phyloP scores from a whole-genome alignment of 2,329 filamentous ascomycete genomes.

The Gliomastix tumulicola region DNA sequence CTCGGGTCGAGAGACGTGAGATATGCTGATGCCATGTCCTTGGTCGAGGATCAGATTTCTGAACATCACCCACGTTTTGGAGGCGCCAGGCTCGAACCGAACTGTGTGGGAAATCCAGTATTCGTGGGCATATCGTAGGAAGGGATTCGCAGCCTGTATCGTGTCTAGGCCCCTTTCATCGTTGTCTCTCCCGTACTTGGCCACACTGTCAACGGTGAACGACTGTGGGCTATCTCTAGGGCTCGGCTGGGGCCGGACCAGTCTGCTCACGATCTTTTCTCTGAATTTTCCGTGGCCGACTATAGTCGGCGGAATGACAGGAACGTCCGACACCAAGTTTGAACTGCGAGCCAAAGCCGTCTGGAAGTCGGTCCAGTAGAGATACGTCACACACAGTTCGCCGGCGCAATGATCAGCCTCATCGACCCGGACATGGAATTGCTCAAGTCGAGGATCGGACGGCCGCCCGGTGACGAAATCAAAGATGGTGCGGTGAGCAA shows the following conservation, averaged over 20 bases:
- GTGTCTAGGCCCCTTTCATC: too few relatives aligned
- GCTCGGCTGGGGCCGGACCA: not conserved
- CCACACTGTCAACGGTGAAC: too few relatives aligned
- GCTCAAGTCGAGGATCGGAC: conserved; percentile 11
- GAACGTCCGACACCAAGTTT: too few relatives aligned
- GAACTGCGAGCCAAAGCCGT: conserved; percentile 13
- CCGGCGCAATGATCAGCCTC: conserved; percentile 19
- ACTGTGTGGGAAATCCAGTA: conserved; percentile 5
- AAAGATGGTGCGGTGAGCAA: conserved; percentile 22
- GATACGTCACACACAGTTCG: conserved; percentile 29
- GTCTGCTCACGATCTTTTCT: not conserved
- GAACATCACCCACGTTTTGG: conserved; percentile 5
- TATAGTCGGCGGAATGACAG: too few relatives aligned
- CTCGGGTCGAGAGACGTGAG: too few relatives aligned
- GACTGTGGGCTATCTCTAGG: not conserved
- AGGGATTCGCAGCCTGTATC: conserved; percentile 2
- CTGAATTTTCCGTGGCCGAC: not conserved
- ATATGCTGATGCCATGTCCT: too few relatives aligned
- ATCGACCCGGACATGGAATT: conserved; percentile 10
- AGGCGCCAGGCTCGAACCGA: not conserved
- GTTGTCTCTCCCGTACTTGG: not conserved
- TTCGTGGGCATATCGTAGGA: conserved; percentile 6
- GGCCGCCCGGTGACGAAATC: not conserved
- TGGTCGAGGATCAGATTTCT: too few relatives aligned
- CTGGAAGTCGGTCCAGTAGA: conserved; percentile 30